Evolutionary conservation across 108 stramenopile genomes (phyloP).

Genomic region (Pseudonitzschia delicatissima): DNA sequence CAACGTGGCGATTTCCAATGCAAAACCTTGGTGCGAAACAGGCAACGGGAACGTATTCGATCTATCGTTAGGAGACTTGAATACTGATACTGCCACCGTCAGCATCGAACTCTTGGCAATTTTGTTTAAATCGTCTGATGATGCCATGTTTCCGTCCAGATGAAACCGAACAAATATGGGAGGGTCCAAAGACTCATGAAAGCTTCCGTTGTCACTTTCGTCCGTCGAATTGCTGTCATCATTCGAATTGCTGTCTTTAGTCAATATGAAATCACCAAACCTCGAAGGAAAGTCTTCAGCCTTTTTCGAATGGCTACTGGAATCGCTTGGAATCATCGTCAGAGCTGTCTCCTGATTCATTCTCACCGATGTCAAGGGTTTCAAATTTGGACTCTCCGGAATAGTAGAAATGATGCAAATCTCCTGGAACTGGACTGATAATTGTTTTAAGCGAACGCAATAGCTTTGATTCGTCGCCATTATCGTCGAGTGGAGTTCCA

Average conservation of each 20-base stretch:
- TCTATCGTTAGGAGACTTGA: conserved; percentile 1
- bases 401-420: conserved; percentile 49
- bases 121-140: conserved; percentile 29
- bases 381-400: conserved; percentile 17
- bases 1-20: conserved; percentile 34
- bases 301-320: background rate
- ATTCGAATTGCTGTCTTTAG: background rate
- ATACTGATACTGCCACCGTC: conserved; percentile 45
- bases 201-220: background rate
- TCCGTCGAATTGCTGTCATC: background rate
- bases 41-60: conserved; percentile 9
- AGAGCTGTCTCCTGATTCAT: background rate
- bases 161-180: conserved; percentile 62
- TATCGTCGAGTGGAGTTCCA: conserved; percentile 20
- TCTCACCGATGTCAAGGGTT: conserved; percentile 23
- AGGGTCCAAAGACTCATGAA: background rate
- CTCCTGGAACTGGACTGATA: conserved; percentile 52
- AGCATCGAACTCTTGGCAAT: conserved; percentile 47
- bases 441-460: conserved; percentile 36
- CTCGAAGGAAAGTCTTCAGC: background rate
- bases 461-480: conserved; percentile 40
- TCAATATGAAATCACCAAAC: background rate
- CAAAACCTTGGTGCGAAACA: conserved; percentile 33
- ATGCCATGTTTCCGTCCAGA: conserved; percentile 35
- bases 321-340: conserved; percentile 1